Percentiles rank a stretch among this genome's conserved stretches.
Evolutionary conservation across 164 flowering plant genomes (phyloP).

Genomic region (Platanus orientalis): DNA sequence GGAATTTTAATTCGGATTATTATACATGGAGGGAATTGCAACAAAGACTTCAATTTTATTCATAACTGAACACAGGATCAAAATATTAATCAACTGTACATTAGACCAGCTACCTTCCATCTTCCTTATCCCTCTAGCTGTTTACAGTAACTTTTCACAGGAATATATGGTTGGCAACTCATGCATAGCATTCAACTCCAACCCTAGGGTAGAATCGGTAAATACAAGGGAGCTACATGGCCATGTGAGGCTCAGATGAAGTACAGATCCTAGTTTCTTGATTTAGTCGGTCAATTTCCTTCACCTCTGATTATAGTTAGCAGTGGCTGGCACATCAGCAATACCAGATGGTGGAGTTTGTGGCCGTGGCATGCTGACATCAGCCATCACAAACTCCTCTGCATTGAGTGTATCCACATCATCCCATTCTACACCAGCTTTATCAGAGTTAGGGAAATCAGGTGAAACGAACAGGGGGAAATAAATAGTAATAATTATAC

Average conservation of each 20-base stretch:
- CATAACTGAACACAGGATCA: slow-evolving; percentile 6
- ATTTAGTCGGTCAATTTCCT: background rate
- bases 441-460: slow-evolving; percentile 4
- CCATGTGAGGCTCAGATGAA: background rate
- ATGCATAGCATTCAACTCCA: background rate
- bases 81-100: slow-evolving; percentile 7
- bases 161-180: background rate
- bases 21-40: background rate
- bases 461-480: background rate
- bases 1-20: no score
- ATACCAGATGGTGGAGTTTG: slow-evolving; percentile 8
- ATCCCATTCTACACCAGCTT: slow-evolving; percentile 13
- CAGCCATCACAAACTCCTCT: slow-evolving; percentile 6
- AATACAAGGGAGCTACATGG: background rate
- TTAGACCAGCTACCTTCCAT: background rate
- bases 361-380: slow-evolving; percentile 8
- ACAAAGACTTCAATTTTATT: background rate
- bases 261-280: slow-evolving; percentile 1
- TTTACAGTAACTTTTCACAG: background rate
- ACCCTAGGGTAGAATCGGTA: background rate
- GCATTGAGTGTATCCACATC: background rate
- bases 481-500: background rate
- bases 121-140: background rate
- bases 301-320: slow-evolving; percentile 5
- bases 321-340: slow-evolving; percentile 1